Percentiles rank a stretch among this genome's conserved stretches.
Evolutionary conservation across 441 rosid genomes (phyloP).

Genomic region (Adansonia gregorii): DNA sequence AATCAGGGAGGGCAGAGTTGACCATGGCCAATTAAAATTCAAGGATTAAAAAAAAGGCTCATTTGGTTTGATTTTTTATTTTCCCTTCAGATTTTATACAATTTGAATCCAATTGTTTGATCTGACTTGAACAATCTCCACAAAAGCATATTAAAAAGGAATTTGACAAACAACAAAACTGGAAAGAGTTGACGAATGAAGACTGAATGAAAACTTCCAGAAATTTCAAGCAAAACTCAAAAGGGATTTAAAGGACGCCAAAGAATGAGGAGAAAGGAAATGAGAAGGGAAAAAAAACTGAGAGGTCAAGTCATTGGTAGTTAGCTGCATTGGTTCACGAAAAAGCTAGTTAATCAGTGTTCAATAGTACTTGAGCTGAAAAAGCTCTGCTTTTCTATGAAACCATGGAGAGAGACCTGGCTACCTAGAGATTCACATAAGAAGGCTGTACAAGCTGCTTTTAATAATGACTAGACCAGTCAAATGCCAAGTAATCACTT

Average conservation of each 20-base stretch:
- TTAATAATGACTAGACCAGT: background rate
- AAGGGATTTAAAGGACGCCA: background rate
- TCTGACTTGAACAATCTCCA: background rate
- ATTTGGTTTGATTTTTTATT: background rate
- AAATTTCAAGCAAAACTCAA: conserved; percentile 3
- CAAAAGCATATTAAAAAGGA: background rate
- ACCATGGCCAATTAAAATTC: background rate
- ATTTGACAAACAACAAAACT: background rate
- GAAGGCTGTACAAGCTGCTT: background rate
- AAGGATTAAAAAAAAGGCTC: background rate
- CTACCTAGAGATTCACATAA: background rate
- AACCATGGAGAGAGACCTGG: background rate
- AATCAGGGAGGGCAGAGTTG: background rate
- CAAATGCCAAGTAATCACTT: background rate
- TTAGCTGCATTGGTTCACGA: background rate
- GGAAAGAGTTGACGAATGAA: background rate
- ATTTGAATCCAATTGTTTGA: background rate
- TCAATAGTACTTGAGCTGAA: background rate
- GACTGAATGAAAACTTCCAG: background rate
- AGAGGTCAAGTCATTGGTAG: background rate
- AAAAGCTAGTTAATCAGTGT: background rate
- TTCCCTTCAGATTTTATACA: background rate
- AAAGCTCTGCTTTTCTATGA: background rate
- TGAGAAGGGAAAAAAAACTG: background rate
- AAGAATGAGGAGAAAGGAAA: background rate